Evolutionary conservation across 2,329 filamentous ascomycete species (phyloP).

Genomic region (Aspergillus brunneoviolaceus): DNA sequence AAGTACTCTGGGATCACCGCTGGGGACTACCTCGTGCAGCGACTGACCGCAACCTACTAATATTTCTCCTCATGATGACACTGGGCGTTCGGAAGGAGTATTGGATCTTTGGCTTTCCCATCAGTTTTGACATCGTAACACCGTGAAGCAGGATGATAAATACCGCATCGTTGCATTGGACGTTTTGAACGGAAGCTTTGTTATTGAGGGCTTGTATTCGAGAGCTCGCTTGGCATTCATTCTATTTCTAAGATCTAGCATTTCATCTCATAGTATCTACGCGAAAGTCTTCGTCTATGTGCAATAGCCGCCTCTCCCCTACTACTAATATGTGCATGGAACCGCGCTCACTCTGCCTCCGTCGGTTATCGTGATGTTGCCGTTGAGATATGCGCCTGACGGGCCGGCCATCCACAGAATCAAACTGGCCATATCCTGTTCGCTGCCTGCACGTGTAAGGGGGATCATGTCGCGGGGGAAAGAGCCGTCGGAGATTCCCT

Average conservation of each 20-base stretch:
- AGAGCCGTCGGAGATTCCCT: conserved; percentile 40
- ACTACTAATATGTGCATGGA: conserved; percentile 53
- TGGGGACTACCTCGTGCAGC: conserved; percentile 76
- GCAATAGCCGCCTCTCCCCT: background rate
- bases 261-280: background rate
- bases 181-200: background rate
- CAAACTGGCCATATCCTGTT: conserved; percentile 64
- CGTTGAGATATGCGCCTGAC: conserved; percentile 67
- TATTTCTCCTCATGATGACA: background rate
- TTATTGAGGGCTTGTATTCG: background rate
- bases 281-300: background rate
- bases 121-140: background rate
- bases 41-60: conserved; percentile 67
- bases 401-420: conserved; percentile 65
- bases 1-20: conserved; percentile 77
- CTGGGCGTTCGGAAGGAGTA: background rate
- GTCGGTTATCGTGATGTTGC: conserved; percentile 61
- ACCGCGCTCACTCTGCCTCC: conserved; percentile 60
- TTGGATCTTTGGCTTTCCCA: background rate
- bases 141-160: background rate
- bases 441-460: conserved; percentile 59
- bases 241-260: background rate
- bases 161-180: background rate
- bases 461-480: conserved; percentile 52
- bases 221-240: background rate